Base-by-base conservation (phyloP, 768 basidiomycete species). In the Lentinula sp. region DNA sequence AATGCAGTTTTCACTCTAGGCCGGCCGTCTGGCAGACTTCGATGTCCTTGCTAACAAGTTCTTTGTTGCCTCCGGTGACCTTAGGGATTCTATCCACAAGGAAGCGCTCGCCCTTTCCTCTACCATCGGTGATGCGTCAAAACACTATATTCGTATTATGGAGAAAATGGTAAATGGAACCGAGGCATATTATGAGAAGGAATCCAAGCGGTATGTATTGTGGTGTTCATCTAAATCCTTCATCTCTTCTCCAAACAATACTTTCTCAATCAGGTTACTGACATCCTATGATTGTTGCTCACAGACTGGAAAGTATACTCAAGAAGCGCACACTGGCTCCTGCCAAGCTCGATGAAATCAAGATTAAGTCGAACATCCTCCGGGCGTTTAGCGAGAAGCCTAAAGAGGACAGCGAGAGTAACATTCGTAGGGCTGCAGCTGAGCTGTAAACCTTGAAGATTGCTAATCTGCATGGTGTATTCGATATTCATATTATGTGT, bases 141-240 rank as follows among this genome's bases (percentile, higher is more conserved):
- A 84, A 66, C 89, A 95, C 73, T 99, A 99, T 73, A 65, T 95
- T 61, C 87, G 88, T 62, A 86, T 94, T 46, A 95, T 98, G 92
- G 86, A 92, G 74, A 94, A 96, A 74, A 77, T 95, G 5, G 75
- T 84, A 28, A 84, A 81, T 61, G 82, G 85, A 52, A 79, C 85
- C 32, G 87, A 87, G 66, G 82, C 72, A 39, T 98, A 95, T 76
- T 68, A 96, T 58, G 81, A 84, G 70, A 96, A 95, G 76, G 97
- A 99, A 75, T 74, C 83, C 35, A 85, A 83, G 67, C 84, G 95
- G 93, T 95, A 67, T 68, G 80, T 67, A 18, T 37, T 40, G 11
- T 1, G 52, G 8, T 0, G 34, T 52, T 32, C 56, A 72, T 68
- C 63, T 15, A 42, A 28, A 28, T 46, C 39, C 59, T 63, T 65